phyloP scores from a whole-genome alignment of 148 eudicot species.

The Polygonum maritimum region DNA sequence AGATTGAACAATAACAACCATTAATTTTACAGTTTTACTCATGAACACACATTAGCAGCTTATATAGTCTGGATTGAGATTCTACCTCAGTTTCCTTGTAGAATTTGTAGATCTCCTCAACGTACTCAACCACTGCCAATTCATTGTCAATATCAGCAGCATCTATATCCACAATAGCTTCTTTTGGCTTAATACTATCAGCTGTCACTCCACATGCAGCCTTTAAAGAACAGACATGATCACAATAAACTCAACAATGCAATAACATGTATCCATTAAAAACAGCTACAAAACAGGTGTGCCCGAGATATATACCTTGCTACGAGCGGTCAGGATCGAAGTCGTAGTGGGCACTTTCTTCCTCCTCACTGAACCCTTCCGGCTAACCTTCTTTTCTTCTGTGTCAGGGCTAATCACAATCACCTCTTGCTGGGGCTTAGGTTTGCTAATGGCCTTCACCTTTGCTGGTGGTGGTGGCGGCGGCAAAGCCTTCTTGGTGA shows the following conservation, averaged over 20 bases:
- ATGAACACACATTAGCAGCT: background rate
- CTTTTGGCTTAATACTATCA: conserved; percentile 17
- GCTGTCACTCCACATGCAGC: conserved; percentile 37
- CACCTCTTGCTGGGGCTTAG: conserved; percentile 40
- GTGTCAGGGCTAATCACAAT: conserved; percentile 71
- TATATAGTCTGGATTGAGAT: background rate
- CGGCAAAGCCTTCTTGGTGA: conserved; percentile 28
- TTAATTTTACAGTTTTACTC: background rate
- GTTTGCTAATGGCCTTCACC: conserved; percentile 9
- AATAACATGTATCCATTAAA: background rate
- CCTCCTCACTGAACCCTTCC: conserved; percentile 16
- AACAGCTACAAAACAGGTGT: background rate
- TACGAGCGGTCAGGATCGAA: conserved; percentile 47
- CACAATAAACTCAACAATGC: background rate
- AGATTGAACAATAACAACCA: background rate
- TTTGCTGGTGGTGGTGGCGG: conserved; percentile 8
- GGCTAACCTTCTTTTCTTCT: conserved; percentile 19
- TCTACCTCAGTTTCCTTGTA: conserved; percentile 14
- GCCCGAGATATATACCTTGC: conserved; percentile 27
- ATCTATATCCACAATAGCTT: conserved; percentile 11
- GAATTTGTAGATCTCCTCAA: conserved; percentile 18
- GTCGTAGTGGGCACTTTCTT: conserved; percentile 38
- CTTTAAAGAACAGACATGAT: conserved; percentile 12
- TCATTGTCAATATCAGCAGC: conserved; percentile 14
- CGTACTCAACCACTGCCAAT: conserved; percentile 16